Conservation (phyloP, 352 stramenopile genomes). For the Phytophthora meadii region DNA sequence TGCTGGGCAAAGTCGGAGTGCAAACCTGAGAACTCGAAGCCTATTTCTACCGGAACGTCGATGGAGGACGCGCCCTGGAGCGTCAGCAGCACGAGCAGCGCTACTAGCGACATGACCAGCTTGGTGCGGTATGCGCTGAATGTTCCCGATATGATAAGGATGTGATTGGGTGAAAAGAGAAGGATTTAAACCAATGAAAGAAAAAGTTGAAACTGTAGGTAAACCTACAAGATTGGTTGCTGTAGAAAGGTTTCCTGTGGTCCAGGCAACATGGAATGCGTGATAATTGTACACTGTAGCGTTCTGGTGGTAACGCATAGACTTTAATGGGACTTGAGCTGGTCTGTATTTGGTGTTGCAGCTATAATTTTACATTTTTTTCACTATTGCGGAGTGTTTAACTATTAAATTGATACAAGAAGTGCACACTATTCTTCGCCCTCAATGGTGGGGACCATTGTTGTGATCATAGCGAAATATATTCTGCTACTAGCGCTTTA, state of each 20-base stretch:
- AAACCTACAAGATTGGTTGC: no score
- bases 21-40: slow-evolving; percentile 59
- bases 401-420: no score
- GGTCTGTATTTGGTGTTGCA: slow-evolving; percentile 4
- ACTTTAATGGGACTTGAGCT: not conserved
- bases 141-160: not conserved
- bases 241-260: no score
- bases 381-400: no score
- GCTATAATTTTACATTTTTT: not conserved
- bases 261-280: no score
- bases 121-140: slow-evolving; percentile 3
- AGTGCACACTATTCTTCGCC: not conserved
- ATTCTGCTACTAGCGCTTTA: not conserved
- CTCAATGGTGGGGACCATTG: not conserved
- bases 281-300: not conserved
- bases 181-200: slow-evolving; percentile 5
- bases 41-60: slow-evolving; percentile 52
- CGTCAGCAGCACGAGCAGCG: slow-evolving; percentile 11
- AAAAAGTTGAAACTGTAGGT: not conserved
- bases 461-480: not conserved
- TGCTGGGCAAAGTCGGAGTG: slow-evolving; percentile 80
- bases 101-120: slow-evolving; percentile 3
- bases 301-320: slow-evolving; percentile 4
- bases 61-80: not conserved
- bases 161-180: slow-evolving; percentile 2